Evolutionary conservation across 2,329 filamentous ascomycete genomes (phyloP), one percentile per base, ranked within the genome.

Genomic region (Penicillium sp.): DNA sequence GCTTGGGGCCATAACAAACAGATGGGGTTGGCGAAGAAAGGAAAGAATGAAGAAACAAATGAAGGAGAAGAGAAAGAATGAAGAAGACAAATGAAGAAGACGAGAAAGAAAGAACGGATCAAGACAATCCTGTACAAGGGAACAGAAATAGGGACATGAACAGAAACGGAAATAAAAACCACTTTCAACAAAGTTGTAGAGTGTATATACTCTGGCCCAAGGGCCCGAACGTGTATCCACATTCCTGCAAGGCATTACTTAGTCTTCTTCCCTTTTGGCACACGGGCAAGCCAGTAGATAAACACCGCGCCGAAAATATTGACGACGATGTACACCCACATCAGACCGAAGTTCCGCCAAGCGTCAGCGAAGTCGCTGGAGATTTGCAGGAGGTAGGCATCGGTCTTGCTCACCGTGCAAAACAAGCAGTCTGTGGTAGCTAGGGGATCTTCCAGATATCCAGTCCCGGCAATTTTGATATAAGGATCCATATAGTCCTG

Each of bases 271-370:
- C 12, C 32, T 40, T 57, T 57, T 5, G 51, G 55, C 5, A 57
- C 53, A 1, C 51, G 44, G 1, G 26, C 39, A 37, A 47, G 15
- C 53, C 53, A 57, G 29, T 57, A 57, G 12, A 57, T 34, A 2
- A 44, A 33, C 1, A 53, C 22, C 1, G 45, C 55, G 3, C 24
- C 51, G 4, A 43, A 24, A 2, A 54, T 53, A 13, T 57, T 56
- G 31, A 43, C 42, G 0, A 41, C 13, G 4, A 57, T 35, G 17
- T 56, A 57, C 0, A 28, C 43, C 53, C 49, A 57, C 46, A 56
- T 52, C 12, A 57, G 28, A 2, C 55, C 53, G 13, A 54, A 56
- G 22, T 57, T 41, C 1, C 45, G 21, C 55, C 55, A 57, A 2
- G 33, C 46, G 15, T 45, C 41, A 28, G 33, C 38, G 6, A 19